Conservation (phyloP, 345 rosid genomes). For the Theobroma cacao region DNA sequence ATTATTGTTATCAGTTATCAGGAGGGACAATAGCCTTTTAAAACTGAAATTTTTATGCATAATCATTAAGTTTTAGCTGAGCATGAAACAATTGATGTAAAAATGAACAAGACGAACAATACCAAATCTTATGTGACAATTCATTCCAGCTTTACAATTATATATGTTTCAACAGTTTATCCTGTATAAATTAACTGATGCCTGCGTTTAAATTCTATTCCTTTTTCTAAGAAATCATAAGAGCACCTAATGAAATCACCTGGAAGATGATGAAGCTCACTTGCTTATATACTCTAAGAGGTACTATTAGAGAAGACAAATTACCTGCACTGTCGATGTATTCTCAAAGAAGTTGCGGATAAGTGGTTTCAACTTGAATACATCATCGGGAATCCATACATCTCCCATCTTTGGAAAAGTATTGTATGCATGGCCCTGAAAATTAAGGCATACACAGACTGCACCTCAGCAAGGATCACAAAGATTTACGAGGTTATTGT, state of each 20-base stretch:
- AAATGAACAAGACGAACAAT: background rate
- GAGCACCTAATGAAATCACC: background rate
- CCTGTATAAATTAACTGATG: too few species aligned
- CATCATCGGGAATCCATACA: conserved; percentile 78
- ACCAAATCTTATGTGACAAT: background rate
- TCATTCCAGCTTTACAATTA: background rate
- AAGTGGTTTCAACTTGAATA: conserved; percentile 77
- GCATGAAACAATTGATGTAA: too few species aligned
- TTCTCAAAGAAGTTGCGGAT: conserved; percentile 91
- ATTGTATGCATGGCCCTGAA: conserved; percentile 81
- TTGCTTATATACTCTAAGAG: background rate
- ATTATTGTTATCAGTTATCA: too few species aligned
- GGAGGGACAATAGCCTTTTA: too few species aligned
- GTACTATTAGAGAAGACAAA: background rate
- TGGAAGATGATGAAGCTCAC: background rate
- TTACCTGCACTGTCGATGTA: conserved; percentile 86
- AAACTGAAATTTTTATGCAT: too few species aligned
- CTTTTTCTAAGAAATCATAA: background rate
- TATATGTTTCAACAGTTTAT: too few species aligned
- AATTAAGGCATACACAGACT: conserved; percentile 7
- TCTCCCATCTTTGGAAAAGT: conserved; percentile 96
- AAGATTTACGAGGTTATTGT: background rate
- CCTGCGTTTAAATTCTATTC: background rate
- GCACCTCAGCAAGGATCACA: background rate
- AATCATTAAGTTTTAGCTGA: too few species aligned